phyloP scores from a whole-genome alignment of 352 stramenopile species.

The Phytopythium vexans region DNA sequence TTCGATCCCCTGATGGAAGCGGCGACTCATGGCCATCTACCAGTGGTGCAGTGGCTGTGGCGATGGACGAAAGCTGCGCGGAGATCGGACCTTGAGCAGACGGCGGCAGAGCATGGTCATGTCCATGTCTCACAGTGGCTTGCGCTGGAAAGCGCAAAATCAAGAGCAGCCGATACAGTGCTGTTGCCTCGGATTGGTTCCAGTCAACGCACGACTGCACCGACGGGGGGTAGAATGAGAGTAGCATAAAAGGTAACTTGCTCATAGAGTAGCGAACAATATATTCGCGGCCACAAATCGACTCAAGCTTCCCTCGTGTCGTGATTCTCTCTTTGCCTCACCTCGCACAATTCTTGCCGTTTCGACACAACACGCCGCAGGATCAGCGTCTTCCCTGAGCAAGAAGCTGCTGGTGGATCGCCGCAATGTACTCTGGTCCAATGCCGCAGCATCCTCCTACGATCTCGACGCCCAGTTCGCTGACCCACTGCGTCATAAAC shows the following conservation, averaged over 20 bases:
- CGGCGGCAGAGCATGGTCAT: too few species aligned
- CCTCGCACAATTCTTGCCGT: too few species aligned
- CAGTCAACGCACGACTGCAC: too few species aligned
- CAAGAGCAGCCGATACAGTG: too few species aligned
- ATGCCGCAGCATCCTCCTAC: constrained; percentile 92
- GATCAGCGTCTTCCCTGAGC: constrained; percentile 14
- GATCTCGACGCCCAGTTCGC: constrained; percentile 48
- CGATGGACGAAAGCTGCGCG: not conserved
- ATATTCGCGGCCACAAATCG: too few species aligned
- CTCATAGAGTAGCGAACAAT: not conserved
- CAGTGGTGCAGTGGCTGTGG: constrained; percentile 2
- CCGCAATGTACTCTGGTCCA: constrained; percentile 79
- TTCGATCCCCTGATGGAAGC: not conserved
- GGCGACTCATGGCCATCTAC: not conserved
- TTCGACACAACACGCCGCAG: not conserved
- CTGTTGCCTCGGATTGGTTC: too few species aligned
- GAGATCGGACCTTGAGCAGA: too few species aligned
- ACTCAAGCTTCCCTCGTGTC: too few species aligned
- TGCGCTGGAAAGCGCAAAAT: too few species aligned
- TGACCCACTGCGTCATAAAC: constrained; percentile 73
- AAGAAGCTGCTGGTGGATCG: constrained; percentile 33
- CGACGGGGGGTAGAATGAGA: too few species aligned
- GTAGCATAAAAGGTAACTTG: not conserved
- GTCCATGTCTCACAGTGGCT: too few species aligned
- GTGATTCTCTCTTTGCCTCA: too few species aligned